Evolutionary conservation across 768 basidiomycete genomes (phyloP).

Genomic region (Mycena olivaceomarginata): DNA sequence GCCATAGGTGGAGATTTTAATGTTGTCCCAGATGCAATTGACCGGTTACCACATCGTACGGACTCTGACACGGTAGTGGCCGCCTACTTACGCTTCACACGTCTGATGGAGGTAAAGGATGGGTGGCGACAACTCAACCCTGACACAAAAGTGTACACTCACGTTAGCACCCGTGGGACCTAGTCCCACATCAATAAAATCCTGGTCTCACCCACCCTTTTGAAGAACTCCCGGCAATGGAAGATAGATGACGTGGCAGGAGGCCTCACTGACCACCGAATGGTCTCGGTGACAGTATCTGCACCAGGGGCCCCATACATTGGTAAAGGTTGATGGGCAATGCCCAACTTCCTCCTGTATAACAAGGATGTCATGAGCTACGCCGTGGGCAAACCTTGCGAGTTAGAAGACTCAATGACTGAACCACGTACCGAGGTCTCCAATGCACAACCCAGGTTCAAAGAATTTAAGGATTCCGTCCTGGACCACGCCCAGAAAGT

Average conservation of each 20-base stretch:
- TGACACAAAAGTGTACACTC: neutral
- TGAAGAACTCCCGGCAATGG: conserved; percentile 3
- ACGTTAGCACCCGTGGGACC: neutral
- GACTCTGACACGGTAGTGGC: neutral
- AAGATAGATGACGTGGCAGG: neutral
- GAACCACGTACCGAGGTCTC: neutral
- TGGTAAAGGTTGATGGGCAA: neutral
- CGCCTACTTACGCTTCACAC: neutral
- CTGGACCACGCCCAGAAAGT: neutral
- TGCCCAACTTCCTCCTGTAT: neutral
- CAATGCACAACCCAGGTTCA: neutral
- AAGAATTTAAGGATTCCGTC: neutral
- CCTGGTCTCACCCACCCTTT: neutral
- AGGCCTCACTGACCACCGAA: neutral
- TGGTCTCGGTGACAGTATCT: neutral
- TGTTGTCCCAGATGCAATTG: conserved; percentile 32
- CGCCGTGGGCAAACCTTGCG: neutral
- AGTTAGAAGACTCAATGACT: neutral
- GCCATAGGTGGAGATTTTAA: conserved; percentile 49
- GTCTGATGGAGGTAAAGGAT: neutral
- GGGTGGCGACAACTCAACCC: neutral
- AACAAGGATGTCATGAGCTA: neutral
- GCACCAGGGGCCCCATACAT: neutral
- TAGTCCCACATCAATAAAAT: neutral
- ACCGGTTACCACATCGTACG: neutral